Percentiles rank a stretch among this genome's conserved stretches.
Conservation (phyloP, 768 basidiomycete genomes). For the Macrolepiota albuminosa region DNA sequence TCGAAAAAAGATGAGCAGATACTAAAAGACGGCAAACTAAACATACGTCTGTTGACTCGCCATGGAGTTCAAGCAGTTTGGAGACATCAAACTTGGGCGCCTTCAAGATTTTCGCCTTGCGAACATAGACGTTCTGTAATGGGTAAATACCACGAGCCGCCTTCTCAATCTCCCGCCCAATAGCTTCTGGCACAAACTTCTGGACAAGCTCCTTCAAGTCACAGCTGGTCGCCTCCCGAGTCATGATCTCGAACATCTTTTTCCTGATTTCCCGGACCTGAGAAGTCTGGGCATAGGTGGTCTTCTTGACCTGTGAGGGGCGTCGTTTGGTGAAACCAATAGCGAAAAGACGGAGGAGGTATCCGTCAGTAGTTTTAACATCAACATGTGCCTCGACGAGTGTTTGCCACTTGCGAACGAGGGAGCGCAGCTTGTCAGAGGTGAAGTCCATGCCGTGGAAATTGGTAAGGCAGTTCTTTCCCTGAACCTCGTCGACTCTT, state of each 20-base stretch:
- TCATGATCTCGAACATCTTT: conserved; percentile 99
- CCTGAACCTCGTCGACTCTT: conserved; percentile 93
- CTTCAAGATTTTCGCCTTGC: conserved; percentile 99
- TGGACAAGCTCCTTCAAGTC: conserved; percentile 98
- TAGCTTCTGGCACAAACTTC: conserved; percentile 98
- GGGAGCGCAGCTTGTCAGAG: conserved; percentile 98
- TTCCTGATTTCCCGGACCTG: conserved; percentile 97
- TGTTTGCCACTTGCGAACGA: conserved; percentile 99
- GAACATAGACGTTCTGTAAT: conserved; percentile 96
- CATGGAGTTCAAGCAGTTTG: conserved; percentile 95
- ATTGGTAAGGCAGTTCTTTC: conserved; percentile 99
- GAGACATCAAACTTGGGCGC: conserved; percentile 94
- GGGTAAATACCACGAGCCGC: conserved; percentile 95
- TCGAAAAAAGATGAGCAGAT: conserved; percentile 7
- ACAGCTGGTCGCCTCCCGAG: conserved; percentile 88
- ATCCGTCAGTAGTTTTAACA: conserved; percentile 98
- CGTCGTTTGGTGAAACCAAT: conserved; percentile 99
- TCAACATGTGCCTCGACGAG: conserved; percentile 99
- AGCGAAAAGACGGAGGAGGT: conserved; percentile 97
- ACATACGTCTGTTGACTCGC: conserved; percentile 90
- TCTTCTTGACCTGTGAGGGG: conserved; percentile 95
- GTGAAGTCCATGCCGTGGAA: conserved; percentile 99
- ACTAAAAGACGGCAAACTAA: not conserved
- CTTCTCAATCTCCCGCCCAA: conserved; percentile 99
- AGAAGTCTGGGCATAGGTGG: conserved; percentile 93